Percentiles rank a stretch among this genome's conserved stretches.
Evolutionary conservation across 2,329 filamentous ascomycete species (phyloP).

Genomic region (Ophiostoma montium): DNA sequence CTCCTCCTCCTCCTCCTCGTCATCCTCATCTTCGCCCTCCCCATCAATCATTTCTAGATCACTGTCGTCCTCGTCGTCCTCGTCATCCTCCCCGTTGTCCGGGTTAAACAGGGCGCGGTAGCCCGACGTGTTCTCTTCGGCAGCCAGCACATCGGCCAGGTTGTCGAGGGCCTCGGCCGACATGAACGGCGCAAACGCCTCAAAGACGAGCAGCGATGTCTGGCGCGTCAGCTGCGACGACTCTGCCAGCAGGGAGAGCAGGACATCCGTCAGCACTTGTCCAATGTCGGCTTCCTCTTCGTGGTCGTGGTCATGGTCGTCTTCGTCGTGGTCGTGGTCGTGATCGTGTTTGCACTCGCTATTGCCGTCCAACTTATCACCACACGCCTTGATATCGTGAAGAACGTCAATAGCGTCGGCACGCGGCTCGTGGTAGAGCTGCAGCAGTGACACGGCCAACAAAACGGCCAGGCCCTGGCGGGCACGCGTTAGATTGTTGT

Average conservation of each 20-base stretch:
- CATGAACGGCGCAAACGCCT: slow-evolving; percentile 63
- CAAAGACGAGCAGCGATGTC: slow-evolving; percentile 78
- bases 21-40: slow-evolving; percentile 24
- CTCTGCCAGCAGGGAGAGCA: slow-evolving; percentile 80
- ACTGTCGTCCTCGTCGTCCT: slow-evolving; percentile 26
- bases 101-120: slow-evolving; percentile 73
- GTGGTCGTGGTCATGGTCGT: slow-evolving; percentile 19
- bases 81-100: slow-evolving; percentile 23
- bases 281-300: slow-evolving; percentile 33
- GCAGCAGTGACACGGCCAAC: slow-evolving; percentile 71
- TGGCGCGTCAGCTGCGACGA: slow-evolving; percentile 74
- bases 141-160: slow-evolving; percentile 53
- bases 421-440: slow-evolving; percentile 73
- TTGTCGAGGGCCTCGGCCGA: slow-evolving; percentile 57
- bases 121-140: slow-evolving; percentile 68
- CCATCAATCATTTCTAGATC: slow-evolving; percentile 27
- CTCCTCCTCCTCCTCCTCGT: slow-evolving; percentile 23
- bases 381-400: slow-evolving; percentile 66
- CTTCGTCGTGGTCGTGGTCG: slow-evolving; percentile 19
- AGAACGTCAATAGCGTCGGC: slow-evolving; percentile 72
- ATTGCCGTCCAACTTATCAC: slow-evolving; percentile 39
- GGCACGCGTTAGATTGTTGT: slow-evolving; percentile 17
- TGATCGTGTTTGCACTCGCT: background rate
- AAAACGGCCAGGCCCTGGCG: slow-evolving; percentile 62
- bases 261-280: slow-evolving; percentile 68